Percentiles rank a stretch among this genome's conserved stretches.
Conservation (phyloP, 805 yeast species). For the Saccharomycopsis guyanensis region DNA sequence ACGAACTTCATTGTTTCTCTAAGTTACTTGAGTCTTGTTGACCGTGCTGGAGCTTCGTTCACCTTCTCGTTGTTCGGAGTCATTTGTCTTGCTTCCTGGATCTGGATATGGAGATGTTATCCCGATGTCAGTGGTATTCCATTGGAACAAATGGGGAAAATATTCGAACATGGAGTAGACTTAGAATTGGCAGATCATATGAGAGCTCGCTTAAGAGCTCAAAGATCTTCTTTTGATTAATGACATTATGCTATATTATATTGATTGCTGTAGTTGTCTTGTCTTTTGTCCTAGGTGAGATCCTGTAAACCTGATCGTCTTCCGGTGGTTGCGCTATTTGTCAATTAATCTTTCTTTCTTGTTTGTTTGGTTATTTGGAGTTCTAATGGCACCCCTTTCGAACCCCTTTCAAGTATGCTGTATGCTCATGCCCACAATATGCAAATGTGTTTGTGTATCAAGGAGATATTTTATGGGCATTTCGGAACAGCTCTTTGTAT, state of each 20-base stretch:
- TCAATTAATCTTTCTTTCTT: too few relatives aligned
- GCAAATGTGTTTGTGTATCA: too few relatives aligned
- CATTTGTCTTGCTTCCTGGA: constrained; percentile 31
- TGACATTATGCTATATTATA: too few relatives aligned
- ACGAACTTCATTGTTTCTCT: constrained; percentile 32
- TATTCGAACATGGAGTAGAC: constrained; percentile 35
- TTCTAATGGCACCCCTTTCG: too few relatives aligned
- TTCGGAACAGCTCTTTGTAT: too few relatives aligned
- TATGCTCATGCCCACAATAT: too few relatives aligned
- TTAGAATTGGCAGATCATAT: constrained; percentile 23
- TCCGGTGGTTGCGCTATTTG: too few relatives aligned
- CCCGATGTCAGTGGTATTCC: constrained; percentile 41
- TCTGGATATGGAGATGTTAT: constrained; percentile 32
- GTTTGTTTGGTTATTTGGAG: too few relatives aligned
- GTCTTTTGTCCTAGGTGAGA: too few relatives aligned
- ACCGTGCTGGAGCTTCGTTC: constrained; percentile 26
- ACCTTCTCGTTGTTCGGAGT: constrained; percentile 31
- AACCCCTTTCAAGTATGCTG: too few relatives aligned
- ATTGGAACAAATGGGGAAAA: constrained; percentile 34
- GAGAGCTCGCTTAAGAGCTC: not conserved
- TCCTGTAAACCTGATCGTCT: not conserved
- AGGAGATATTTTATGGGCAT: too few relatives aligned
- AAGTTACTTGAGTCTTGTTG: constrained; percentile 30
- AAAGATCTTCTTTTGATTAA: not conserved
- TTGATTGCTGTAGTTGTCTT: too few relatives aligned